A percentile compares a stretch with the other conserved stretches of the same genome.
These are phyloP conservation scores for Pholiota adiposa DNA, from an alignment of 1,284 basidiomycete genomes.

Conservation along the genomic window DNA sequence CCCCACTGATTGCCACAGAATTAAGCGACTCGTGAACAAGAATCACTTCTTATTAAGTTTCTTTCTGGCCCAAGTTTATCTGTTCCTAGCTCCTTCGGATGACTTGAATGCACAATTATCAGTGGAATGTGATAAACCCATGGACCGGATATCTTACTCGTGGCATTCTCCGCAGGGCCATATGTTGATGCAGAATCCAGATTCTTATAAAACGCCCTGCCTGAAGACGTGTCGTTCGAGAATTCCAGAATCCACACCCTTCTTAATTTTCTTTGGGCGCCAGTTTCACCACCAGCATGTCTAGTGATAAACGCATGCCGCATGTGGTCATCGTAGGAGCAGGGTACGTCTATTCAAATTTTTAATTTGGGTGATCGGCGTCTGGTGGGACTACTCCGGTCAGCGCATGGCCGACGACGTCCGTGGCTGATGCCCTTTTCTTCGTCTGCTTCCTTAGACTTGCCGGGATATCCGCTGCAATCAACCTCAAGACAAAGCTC, in stretches of 20 bases:
- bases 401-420: neutral
- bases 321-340: constrained; percentile 53
- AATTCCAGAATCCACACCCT: neutral
- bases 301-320: constrained; percentile 15
- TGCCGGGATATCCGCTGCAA: constrained; percentile 51
- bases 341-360: constrained; percentile 52
- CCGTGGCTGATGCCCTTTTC: neutral
- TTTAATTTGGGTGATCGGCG: neutral
- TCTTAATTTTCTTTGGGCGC: neutral
- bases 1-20: neutral
- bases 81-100: neutral
- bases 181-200: too few species aligned
- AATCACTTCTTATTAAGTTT: too few species aligned
- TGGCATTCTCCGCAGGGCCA: neutral
- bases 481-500: constrained; percentile 48
- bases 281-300: neutral
- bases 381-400: neutral
- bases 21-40: neutral
- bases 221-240: neutral
- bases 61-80: neutral
- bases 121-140: neutral
- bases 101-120: neutral
- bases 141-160: neutral
- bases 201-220: neutral
- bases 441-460: constrained; percentile 27